Evolutionary conservation across 2,329 filamentous ascomycete genomes (phyloP), one percentile per base, ranked within the genome.

Genomic region (Meredithiella fracta): DNA sequence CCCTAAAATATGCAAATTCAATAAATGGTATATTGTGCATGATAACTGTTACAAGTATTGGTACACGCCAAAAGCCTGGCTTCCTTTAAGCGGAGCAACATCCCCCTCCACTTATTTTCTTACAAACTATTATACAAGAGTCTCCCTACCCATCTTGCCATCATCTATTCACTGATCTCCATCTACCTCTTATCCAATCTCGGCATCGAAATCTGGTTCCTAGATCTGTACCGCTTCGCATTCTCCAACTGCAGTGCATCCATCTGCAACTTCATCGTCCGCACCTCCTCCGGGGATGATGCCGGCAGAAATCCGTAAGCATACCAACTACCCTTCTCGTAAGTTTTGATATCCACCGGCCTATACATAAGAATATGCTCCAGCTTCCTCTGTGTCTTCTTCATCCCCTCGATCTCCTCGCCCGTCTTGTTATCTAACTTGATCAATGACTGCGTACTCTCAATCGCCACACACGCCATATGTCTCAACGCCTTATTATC

Each of bases 321-420:
- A 64, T 71, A 73, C 83, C 83, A 87, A 1, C 73, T 69, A 26
- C 66, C 68, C 56, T 72, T 65, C 63, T 70, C 64, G 60, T 70
- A 76, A 20, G 75, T 77, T 55, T 63, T 66, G 50, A 67, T 68
- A 63, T 73, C 68, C 47, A 76, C 60, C 29, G 66, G 57, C 26
- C 72, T 64, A 63, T 79, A 77, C 49, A 87, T 61, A 40, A 85
- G 80, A 3, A 87, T 60, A 63, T 86, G 79, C 70, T 88, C 84
- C 1, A 73, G 65, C 61, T 82, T 72, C 52, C 77, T 69, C 62
- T 76, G 74, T 60, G 74, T 69, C 63, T 73, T 72, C 47, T 72
- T 70, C 59, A 68, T 72, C 1, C 73, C 74, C 1, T 70, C 67
- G 6, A 78, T 64, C n/a, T 68, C 62, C 58, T 65, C 61, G 14